Percentiles rank a stretch among this genome's conserved stretches.
These are phyloP conservation scores for Hymenoscyphus occultus DNA, from an alignment of 2,329 filamentous ascomycete species.

Conservation along the genomic window DNA sequence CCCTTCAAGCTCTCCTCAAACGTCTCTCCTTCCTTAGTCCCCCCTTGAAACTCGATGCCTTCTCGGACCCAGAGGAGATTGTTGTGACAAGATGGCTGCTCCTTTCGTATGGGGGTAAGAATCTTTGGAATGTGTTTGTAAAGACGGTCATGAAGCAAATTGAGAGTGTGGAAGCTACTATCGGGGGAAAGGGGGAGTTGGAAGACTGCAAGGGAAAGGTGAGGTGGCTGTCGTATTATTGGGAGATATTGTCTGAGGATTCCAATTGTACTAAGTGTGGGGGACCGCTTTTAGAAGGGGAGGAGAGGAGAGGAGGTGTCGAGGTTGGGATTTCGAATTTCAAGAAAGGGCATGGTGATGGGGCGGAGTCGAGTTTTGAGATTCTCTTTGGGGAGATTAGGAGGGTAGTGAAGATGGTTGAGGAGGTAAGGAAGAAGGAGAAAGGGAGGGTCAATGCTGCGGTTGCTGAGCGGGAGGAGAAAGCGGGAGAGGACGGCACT, in stretches of 20 bases:
- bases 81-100: not conserved
- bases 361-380: not conserved
- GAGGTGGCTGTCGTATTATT: slow-evolving; percentile 1
- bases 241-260: not conserved
- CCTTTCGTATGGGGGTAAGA: not conserved
- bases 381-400: not conserved
- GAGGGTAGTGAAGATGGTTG: not conserved
- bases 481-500: not conserved
- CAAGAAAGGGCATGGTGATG: not conserved
- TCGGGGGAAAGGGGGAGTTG: not conserved
- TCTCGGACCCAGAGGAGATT: not conserved
- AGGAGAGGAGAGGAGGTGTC: not conserved
- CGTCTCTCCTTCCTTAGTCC: not conserved
- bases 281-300: not conserved
- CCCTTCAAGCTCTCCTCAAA: not conserved
- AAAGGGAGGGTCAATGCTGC: not conserved
- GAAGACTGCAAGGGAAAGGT: not conserved
- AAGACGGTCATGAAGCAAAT: not conserved
- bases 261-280: not conserved
- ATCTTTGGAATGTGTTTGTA: not conserved
- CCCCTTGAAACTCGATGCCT: not conserved
- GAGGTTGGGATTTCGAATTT: not conserved
- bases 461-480: not conserved
- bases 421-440: not conserved
- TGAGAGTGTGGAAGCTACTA: too few species aligned